These are phyloP conservation scores for Colletotrichum trifolii DNA, from an alignment of 2,329 filamentous ascomycete genomes.

Conservation along the genomic window DNA sequence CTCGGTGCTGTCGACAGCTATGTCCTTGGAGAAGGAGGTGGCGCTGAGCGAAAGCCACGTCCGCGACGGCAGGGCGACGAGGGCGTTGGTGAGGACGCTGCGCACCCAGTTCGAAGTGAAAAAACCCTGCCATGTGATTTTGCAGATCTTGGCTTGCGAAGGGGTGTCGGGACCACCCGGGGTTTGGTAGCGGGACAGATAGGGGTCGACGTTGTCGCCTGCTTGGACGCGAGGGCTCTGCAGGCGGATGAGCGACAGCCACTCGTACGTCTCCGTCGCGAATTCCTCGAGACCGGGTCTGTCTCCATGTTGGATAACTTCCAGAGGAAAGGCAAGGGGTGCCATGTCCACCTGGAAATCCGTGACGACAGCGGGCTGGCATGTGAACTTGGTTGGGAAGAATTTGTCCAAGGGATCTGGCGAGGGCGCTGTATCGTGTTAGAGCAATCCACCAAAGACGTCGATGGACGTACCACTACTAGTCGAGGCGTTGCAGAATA, in stretches of 20 bases:
- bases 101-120: constrained; percentile 65
- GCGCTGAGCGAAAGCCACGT: constrained; percentile 68
- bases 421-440: constrained; percentile 53
- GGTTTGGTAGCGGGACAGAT: constrained; percentile 74
- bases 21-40: constrained; percentile 60
- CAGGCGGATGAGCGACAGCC: constrained; percentile 75
- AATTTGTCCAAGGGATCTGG: constrained; percentile 61
- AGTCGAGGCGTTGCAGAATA: constrained; percentile 74
- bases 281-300: constrained; percentile 69
- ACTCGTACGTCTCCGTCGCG: constrained; percentile 76
- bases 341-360: constrained; percentile 46
- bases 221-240: constrained; percentile 70
- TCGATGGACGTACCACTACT: constrained; percentile 52
- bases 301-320: constrained; percentile 48
- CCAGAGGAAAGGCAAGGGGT: constrained; percentile 41
- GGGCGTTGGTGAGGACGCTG: constrained; percentile 56
- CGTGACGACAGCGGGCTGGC: constrained; percentile 45
- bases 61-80: constrained; percentile 55
- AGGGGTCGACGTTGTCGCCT: constrained; percentile 72
- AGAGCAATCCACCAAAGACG: constrained; percentile 37
- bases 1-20: constrained; percentile 59
- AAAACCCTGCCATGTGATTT: constrained; percentile 70
- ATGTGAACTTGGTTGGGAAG: constrained; percentile 56
- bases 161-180: constrained; percentile 53
- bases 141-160: constrained; percentile 53